Evolutionary conservation across 495 filamentous ascomycete species (phyloP).

Genomic region (Penicillium goetzii): DNA sequence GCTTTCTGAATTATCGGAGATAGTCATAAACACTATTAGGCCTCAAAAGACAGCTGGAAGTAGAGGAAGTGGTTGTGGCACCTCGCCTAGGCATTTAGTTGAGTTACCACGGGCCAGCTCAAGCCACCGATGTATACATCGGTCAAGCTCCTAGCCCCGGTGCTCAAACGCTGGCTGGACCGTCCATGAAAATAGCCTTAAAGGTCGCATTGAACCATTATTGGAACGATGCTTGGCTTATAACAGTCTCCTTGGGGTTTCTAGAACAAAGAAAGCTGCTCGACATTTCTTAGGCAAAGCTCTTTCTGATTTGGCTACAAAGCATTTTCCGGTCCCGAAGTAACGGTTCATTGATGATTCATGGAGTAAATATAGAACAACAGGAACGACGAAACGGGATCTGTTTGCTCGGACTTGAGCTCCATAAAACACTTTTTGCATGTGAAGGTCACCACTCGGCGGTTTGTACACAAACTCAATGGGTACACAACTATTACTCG

Average conservation of each 20-base stretch:
- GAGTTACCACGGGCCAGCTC: neutral
- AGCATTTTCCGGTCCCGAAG: neutral
- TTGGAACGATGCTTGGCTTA: neutral
- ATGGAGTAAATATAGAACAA: neutral
- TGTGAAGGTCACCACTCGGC: neutral
- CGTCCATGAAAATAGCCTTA: neutral
- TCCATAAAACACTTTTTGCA: neutral
- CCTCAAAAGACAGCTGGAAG: neutral
- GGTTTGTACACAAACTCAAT: neutral
- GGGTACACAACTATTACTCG: neutral
- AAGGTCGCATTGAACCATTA: neutral
- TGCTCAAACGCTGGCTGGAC: neutral
- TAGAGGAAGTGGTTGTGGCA: neutral
- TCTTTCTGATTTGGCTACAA: neutral
- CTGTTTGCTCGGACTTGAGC: neutral
- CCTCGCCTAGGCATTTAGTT: neutral
- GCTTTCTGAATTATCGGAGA: too few species aligned
- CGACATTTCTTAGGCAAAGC: neutral
- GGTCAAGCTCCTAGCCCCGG: neutral
- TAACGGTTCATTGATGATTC: neutral
- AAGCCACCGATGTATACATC: conserved; percentile 1
- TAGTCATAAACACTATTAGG: neutral
- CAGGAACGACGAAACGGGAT: neutral
- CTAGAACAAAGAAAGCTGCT: neutral
- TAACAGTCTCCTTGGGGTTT: neutral